Evolutionary conservation across 2,329 filamentous ascomycete genomes (phyloP).

Genomic region (Ophiosphaerella narmari): DNA sequence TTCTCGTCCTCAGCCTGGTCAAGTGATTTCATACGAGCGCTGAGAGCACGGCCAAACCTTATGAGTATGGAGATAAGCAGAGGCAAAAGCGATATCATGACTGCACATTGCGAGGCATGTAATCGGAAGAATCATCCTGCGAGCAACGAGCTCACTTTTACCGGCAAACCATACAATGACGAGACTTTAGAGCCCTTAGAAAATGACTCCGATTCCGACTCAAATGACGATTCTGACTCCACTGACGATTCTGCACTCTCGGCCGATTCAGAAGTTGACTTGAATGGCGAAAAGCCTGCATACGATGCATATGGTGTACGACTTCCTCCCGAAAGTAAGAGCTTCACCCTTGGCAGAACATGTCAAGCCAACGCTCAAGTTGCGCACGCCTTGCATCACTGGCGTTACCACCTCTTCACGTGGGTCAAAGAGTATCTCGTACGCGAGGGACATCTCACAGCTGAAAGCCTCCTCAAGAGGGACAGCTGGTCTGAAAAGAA

Average conservation of each 20-base stretch:
- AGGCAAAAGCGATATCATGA: conserved; percentile 16
- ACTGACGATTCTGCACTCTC: conserved; percentile 29
- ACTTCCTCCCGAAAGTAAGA: conserved; percentile 32
- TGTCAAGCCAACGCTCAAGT: conserved; percentile 70
- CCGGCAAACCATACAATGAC: conserved; percentile 68
- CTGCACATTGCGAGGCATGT: conserved; percentile 67
- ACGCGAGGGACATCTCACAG: conserved; percentile 60
- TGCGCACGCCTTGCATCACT: conserved; percentile 74
- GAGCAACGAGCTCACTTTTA: conserved; percentile 65
- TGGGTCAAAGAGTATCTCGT: conserved; percentile 69
- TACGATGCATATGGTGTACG: conserved; percentile 34
- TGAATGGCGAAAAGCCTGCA: conserved; percentile 29
- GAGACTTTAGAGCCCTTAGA: conserved; percentile 67
- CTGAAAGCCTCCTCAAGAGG: conserved; percentile 63
- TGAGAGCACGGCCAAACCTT: conserved; percentile 67
- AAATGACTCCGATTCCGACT: conserved; percentile 45
- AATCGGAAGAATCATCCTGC: conserved; percentile 71
- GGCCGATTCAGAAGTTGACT: conserved; percentile 19
- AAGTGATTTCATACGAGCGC: conserved; percentile 65
- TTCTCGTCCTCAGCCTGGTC: conserved; percentile 75
- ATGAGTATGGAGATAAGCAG: conserved; percentile 42
- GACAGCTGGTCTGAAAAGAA: conserved; percentile 65
- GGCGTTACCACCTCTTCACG: conserved; percentile 74
- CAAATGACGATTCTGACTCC: conserved; percentile 19
- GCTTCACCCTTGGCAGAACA: conserved; percentile 38